These are phyloP conservation scores for Blepharisma japonicum DNA, from an alignment of 73 alveolate species.

Conservation along the genomic window DNA sequence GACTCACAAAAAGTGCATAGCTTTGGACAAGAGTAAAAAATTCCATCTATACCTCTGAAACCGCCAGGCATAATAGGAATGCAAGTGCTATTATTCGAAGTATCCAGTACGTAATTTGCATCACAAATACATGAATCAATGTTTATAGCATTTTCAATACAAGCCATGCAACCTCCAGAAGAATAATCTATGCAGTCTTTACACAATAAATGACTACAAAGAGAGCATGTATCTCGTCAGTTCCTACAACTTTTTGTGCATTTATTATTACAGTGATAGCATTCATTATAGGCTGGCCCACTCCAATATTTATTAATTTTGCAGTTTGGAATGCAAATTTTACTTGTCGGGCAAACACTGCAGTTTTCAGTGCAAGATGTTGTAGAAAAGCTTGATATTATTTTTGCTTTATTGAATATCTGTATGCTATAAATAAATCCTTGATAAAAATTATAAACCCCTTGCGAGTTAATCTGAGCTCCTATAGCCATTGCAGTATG, in stretches of 20 bases:
- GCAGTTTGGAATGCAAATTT: constrained; percentile 13
- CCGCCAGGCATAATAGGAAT: background rate
- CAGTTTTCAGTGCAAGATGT: too few relatives aligned
- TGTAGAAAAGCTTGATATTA: too few relatives aligned
- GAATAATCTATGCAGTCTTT: background rate
- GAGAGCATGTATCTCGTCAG: background rate
- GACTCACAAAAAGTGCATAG: background rate
- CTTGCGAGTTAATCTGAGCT: too few relatives aligned
- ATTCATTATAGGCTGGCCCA: background rate
- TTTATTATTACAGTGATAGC: background rate
- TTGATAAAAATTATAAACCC: too few relatives aligned
- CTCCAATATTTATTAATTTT: background rate
- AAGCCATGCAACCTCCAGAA: background rate
- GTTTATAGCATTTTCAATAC: background rate
- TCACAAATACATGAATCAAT: background rate
- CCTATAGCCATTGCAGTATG: too few relatives aligned
- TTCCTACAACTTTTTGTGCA: background rate
- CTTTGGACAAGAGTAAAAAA: background rate
- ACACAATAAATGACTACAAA: background rate
- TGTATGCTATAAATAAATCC: too few relatives aligned
- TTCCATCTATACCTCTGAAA: too few relatives aligned
- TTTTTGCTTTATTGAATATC: too few relatives aligned
- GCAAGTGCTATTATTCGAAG: background rate
- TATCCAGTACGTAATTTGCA: too few relatives aligned
- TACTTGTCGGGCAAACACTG: too few relatives aligned